Evolutionary conservation across 2,329 filamentous ascomycete genomes (phyloP).

Genomic region (Aspergillus versicolor): DNA sequence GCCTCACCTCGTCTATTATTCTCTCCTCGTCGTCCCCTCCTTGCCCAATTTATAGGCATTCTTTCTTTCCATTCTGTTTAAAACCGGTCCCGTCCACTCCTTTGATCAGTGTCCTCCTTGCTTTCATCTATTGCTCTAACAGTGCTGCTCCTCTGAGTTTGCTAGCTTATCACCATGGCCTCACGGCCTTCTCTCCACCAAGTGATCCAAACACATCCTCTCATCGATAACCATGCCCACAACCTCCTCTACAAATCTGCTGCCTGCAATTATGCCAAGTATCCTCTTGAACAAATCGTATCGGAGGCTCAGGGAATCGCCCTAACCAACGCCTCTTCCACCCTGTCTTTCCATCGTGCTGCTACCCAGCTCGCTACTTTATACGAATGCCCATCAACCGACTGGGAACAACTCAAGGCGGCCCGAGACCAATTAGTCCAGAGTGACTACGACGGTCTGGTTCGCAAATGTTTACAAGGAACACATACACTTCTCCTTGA

Average conservation of each 20-base stretch:
- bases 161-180: slow-evolving; percentile 20
- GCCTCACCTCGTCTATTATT: neutral
- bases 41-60: neutral
- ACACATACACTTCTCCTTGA: slow-evolving; percentile 77
- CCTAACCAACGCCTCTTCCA: slow-evolving; percentile 59
- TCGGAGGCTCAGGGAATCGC: slow-evolving; percentile 72
- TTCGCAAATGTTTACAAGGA: slow-evolving; percentile 65
- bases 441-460: slow-evolving; percentile 57
- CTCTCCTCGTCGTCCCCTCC: slow-evolving; percentile 2
- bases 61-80: neutral
- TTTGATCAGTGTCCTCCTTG: neutral
- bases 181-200: slow-evolving; percentile 31
- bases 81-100: slow-evolving; percentile 30
- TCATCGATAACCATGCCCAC: slow-evolving; percentile 52
- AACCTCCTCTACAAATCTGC: slow-evolving; percentile 39
- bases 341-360: slow-evolving; percentile 69
- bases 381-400: slow-evolving; percentile 60
- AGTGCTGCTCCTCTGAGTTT: neutral
- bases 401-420: slow-evolving; percentile 58
- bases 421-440: slow-evolving; percentile 50
- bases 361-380: slow-evolving; percentile 65
- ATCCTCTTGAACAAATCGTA: slow-evolving; percentile 62
- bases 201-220: slow-evolving; percentile 40
- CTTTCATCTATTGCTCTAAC: neutral
- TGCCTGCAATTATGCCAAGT: slow-evolving; percentile 33